These are phyloP conservation scores for Tricholoma matsutake DNA, from an alignment of 768 basidiomycete species.

Conservation along the genomic window DNA sequence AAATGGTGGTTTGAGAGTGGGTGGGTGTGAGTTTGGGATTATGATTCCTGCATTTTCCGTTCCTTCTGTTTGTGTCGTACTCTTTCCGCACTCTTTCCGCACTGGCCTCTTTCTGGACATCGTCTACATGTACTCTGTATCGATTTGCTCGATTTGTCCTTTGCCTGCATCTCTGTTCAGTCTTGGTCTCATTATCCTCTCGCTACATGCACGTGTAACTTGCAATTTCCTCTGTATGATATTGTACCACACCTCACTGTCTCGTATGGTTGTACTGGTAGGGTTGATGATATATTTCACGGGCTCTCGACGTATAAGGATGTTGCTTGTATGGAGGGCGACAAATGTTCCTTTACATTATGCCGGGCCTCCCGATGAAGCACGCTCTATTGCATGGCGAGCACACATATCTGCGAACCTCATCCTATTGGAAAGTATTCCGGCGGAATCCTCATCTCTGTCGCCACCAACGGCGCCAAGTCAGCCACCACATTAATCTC, in stretches of 20 bases:
- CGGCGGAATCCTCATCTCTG: no score
- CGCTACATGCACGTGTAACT: not conserved
- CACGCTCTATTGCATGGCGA: no score
- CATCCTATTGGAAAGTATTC: no score
- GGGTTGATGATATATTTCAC: not conserved
- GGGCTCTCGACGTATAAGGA: not conserved
- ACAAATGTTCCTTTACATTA: no score
- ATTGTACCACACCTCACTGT: not conserved
- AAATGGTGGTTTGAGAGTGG: constrained; percentile 62
- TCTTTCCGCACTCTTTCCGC: not conserved
- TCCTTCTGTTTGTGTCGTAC: not conserved
- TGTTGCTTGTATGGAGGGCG: no score
- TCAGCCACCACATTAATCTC: no score
- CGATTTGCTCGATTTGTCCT: not conserved
- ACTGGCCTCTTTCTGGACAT: not conserved
- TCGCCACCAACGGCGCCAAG: no score
- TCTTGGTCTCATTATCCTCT: not conserved
- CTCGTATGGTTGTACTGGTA: not conserved
- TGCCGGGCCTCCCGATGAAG: no score
- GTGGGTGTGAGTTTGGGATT: constrained; percentile 32
- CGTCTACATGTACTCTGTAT: not conserved
- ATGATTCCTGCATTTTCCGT: not conserved
- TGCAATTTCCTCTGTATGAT: not conserved
- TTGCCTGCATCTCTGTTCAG: not conserved
- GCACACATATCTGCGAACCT: no score